Percentiles rank a stretch among this genome's conserved stretches.
These are phyloP conservation scores for Fistulifera solaris DNA, from an alignment of 108 stramenopile species.

Conservation along the genomic window DNA sequence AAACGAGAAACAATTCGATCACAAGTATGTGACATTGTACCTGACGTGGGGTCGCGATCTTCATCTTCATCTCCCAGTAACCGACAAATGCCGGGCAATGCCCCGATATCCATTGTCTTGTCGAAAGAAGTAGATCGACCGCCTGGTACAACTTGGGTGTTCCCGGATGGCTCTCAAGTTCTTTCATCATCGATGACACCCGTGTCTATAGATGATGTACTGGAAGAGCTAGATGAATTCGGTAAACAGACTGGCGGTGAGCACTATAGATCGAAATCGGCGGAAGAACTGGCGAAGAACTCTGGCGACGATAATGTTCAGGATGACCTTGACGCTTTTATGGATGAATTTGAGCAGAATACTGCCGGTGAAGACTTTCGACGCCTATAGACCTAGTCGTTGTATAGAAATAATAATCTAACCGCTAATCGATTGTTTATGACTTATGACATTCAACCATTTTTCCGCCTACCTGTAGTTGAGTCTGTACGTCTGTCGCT, in stretches of 20 bases:
- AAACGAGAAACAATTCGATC: conserved; percentile 28
- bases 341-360: conserved; percentile 77
- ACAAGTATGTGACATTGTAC: conserved; percentile 53
- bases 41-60: conserved; percentile 41
- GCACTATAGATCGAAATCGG: conserved; percentile 30
- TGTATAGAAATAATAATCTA: background rate
- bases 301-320: conserved; percentile 32
- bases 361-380: conserved; percentile 76
- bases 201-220: conserved; percentile 31
- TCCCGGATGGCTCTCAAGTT: conserved; percentile 71
- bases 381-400: conserved; percentile 8
- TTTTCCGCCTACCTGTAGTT: no score
- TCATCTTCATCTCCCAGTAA: background rate
- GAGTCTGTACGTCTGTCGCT: no score
- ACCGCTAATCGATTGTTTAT: no score
- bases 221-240: conserved; percentile 67
- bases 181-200: conserved; percentile 24
- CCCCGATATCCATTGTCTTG: conserved; percentile 42
- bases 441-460: no score
- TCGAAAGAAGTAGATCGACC: conserved; percentile 51
- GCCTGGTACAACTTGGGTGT: conserved; percentile 83
- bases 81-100: conserved; percentile 30
- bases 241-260: conserved; percentile 63
- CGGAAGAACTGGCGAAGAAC: background rate
- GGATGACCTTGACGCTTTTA: conserved; percentile 68